A percentile compares a stretch with the other conserved stretches of the same genome.
Conservation (phyloP, 225 moss, liverwort and hornwort genomes). For the Climacium dendroides region DNA sequence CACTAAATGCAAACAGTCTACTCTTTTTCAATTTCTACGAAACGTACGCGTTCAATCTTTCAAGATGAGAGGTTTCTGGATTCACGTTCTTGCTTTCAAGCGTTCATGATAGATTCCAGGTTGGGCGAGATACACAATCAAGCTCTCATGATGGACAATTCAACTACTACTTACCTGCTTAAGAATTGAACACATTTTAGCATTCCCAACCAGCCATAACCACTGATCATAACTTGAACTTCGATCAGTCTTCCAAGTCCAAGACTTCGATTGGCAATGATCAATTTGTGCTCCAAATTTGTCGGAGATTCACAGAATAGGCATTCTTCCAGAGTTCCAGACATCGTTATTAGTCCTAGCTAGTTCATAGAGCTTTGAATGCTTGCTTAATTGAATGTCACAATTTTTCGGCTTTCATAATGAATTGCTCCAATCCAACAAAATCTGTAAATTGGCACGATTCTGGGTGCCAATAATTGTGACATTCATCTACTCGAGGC, state of each 20-base stretch:
- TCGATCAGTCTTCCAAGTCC: neutral
- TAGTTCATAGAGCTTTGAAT: neutral
- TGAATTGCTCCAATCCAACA: neutral
- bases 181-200: neutral
- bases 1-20: neutral
- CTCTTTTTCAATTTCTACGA: neutral
- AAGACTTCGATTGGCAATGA: neutral
- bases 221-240: neutral
- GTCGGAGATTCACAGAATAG: neutral
- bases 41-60: neutral
- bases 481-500: neutral
- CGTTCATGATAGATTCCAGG: neutral
- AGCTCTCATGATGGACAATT: neutral
- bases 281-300: neutral
- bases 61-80: neutral
- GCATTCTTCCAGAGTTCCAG: neutral
- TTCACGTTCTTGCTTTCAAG: neutral
- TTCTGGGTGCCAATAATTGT: neutral
- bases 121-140: no score
- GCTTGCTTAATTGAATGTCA: neutral
- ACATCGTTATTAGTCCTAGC: neutral
- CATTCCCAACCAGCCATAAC: neutral
- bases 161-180: neutral
- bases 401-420: neutral
- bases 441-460: no score